Conservation (phyloP, 176 grass and related monocot species). For the Aegilops speltoides region DNA sequence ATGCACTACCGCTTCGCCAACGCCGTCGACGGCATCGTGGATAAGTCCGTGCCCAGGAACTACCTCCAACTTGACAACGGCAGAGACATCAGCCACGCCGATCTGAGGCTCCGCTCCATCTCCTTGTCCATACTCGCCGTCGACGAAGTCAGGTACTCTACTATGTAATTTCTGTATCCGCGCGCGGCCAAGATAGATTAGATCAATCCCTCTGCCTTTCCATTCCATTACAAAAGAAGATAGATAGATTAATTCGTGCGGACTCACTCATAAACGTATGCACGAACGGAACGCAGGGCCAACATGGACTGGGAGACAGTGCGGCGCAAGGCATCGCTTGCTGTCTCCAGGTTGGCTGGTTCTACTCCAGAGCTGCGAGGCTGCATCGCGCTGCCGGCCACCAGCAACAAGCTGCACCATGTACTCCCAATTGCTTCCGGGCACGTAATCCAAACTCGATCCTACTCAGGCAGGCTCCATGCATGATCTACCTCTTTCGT, state of each 20-base stretch:
- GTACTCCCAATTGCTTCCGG: constrained; percentile 9
- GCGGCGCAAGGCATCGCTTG: not conserved
- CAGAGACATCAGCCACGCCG: not conserved
- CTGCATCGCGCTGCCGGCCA: not conserved
- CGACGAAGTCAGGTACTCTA: not conserved
- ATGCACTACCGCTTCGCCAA: not conserved
- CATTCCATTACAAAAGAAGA: too few relatives aligned
- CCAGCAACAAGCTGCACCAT: not conserved
- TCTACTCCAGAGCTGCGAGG: constrained; percentile 10
- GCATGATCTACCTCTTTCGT: not conserved
- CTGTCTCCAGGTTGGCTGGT: not conserved
- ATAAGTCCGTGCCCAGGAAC: not conserved
- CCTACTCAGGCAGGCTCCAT: not conserved
- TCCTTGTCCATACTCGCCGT: not conserved
- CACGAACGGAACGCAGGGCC: not conserved
- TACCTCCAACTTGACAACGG: not conserved
- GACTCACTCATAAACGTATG: too few relatives aligned
- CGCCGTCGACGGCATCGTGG: not conserved
- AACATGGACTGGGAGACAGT: constrained; percentile 1
- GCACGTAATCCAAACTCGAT: not conserved
- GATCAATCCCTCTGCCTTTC: not conserved
- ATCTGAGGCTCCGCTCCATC: constrained; percentile 7
- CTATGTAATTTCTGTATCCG: not conserved
- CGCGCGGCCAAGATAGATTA: not conserved
- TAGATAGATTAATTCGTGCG: too few relatives aligned